These are phyloP conservation scores for Tremella yokohamensis DNA, from an alignment of 768 basidiomycete species.

Conservation along the genomic window DNA sequence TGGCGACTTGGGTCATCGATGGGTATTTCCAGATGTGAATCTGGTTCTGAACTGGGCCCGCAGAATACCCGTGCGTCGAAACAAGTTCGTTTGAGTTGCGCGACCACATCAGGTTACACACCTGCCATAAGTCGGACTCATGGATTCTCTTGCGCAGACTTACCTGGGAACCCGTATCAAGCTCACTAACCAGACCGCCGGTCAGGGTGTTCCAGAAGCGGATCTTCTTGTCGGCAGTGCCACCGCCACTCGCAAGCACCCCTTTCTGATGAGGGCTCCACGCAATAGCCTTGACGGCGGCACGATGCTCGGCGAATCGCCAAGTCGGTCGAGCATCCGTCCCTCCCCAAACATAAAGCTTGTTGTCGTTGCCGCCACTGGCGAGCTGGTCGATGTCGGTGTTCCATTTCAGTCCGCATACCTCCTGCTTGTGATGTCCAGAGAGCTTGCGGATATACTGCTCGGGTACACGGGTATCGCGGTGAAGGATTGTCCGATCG, in stretches of 20 bases:
- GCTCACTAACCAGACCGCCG: constrained; percentile 76
- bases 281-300: constrained; percentile 94
- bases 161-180: constrained; percentile 96
- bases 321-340: constrained; percentile 67
- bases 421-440: constrained; percentile 68
- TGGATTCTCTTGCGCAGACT: constrained; percentile 29
- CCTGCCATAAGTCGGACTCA: constrained; percentile 55
- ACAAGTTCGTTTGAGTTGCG: constrained; percentile 93
- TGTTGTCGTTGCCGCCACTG: constrained; percentile 97
- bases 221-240: constrained; percentile 98
- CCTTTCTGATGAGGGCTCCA: constrained; percentile 96
- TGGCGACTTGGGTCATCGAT: constrained; percentile 86
- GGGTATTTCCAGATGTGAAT: constrained; percentile 90
- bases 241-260: constrained; percentile 88
- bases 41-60: constrained; percentile 89
- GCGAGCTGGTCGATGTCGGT: constrained; percentile 63
- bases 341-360: constrained; percentile 95
- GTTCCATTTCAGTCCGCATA: constrained; percentile 94
- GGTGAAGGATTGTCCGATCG: constrained; percentile 83
- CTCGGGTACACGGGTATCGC: constrained; percentile 76
- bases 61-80: constrained; percentile 95
- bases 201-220: constrained; percentile 93
- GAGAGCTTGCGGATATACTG: constrained; percentile 63
- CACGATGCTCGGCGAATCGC: constrained; percentile 94
- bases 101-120: constrained; percentile 97